Evolutionary conservation across 352 stramenopile genomes (phyloP), one percentile per base, ranked within the genome.

Genomic region (Pythium rhizo-oryzae): DNA sequence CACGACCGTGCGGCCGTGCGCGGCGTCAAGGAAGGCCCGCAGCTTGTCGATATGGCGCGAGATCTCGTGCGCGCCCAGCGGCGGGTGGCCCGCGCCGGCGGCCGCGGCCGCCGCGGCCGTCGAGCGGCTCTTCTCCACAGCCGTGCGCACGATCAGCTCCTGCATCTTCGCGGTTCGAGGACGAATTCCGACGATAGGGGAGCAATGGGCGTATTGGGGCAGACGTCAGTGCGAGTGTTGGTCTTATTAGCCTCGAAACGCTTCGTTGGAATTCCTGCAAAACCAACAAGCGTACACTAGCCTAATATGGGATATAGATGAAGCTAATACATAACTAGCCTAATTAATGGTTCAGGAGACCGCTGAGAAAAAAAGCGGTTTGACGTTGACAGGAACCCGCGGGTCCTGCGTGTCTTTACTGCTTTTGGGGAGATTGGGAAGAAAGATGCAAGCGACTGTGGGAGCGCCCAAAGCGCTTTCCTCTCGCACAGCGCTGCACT

Each of bases 1-100:
- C 58, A 94, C 89, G 23, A 92, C 67, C 7, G 80, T 84, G 49
- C 80, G 80, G 41, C 85, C 84, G 35, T 74, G 53, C 9, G 69
- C 81, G 4, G 44, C 61, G 11, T 93, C 82, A 35, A 93, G 71
- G 55, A 93, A 93, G 25, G 67, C 71, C 12, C 76, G 73, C 43
- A 93, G 70, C 49, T 72, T 70, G 30, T 72, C 55, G 24, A 77
- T 78, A 59, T 90, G 59, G 41, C 59, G 62, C n/a, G 57, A 28
- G 43, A 75, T 67, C 39, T 75, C 62, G 0, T 60, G 56, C 0
- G 56, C 43, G n/a, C 51, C 61, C 9, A 63, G 47, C 11, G 21
- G 37, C 24, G 62, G 28, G 21, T 70, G 56, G 35, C 6, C 65
- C 16, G 62, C 62, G 16, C 70, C 44, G 6, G 68, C 68, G 9